These are phyloP conservation scores for Fraxinus dipetala DNA, from an alignment of 305 asterid species.

Conservation along the genomic window DNA sequence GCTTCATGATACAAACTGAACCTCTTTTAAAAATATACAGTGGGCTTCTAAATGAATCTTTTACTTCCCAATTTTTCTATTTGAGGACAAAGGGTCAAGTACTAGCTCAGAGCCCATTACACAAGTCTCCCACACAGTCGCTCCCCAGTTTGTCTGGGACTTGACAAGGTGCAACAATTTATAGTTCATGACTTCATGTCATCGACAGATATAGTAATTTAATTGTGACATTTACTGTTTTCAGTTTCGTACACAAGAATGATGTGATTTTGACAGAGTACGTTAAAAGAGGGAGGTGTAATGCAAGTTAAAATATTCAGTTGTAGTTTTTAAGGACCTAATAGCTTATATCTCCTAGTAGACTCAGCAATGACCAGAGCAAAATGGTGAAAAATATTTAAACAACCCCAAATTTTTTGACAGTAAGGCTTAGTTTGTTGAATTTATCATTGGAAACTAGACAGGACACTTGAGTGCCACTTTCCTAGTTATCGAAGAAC, in stretches of 20 bases:
- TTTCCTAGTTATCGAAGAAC: background rate
- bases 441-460: background rate
- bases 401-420: background rate
- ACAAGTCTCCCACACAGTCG: background rate
- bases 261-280: background rate
- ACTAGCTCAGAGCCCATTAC: background rate
- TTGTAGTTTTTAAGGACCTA: background rate
- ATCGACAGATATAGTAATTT: background rate
- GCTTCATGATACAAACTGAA: background rate
- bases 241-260: background rate
- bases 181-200: background rate
- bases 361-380: background rate
- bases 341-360: background rate
- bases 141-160: background rate
- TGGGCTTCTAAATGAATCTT: background rate
- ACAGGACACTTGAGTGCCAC: background rate
- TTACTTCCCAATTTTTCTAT: background rate
- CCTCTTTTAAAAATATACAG: background rate
- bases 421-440: background rate
- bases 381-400: background rate
- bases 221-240: background rate
- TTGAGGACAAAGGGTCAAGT: background rate
- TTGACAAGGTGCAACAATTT: background rate
- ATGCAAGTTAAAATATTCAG: background rate
- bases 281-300: background rate